Evolutionary conservation across 306 rosid species (phyloP).

Genomic region (Leucaena leucocephala): DNA sequence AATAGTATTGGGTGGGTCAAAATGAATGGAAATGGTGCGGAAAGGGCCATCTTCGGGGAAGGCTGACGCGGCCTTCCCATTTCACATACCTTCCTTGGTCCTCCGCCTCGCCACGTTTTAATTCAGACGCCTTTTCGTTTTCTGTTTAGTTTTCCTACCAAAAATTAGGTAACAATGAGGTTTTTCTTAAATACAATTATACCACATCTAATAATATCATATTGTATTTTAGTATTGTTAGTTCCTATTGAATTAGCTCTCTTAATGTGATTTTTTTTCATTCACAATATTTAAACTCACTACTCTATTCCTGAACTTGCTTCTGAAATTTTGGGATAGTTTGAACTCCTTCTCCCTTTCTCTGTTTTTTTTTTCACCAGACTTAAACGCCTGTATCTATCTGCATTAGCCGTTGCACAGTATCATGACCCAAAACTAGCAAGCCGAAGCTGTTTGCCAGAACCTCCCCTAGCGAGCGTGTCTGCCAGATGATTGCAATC

Average conservation of each 20-base stretch:
- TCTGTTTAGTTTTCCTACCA: not conserved
- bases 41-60: slow-evolving; percentile 1
- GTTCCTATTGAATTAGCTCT: not conserved
- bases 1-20: not conserved
- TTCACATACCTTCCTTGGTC: not conserved
- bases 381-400: too few species aligned
- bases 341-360: too few species aligned
- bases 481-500: too few species aligned
- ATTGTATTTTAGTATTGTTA: too few species aligned
- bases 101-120: not conserved
- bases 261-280: not conserved
- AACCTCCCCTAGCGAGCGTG: too few species aligned
- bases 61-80: slow-evolving; percentile 5
- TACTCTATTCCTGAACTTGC: too few species aligned
- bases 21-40: not conserved
- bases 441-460: too few species aligned
- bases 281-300: not conserved
- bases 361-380: too few species aligned
- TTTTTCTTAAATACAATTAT: too few species aligned
- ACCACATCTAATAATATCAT: not conserved
- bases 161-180: not conserved
- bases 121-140: not conserved
- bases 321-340: too few species aligned
- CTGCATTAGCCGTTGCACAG: too few species aligned
- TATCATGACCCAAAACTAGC: too few species aligned